A percentile compares a stretch with the other conserved stretches of the same genome.
These are phyloP conservation scores for Elsinoe fawcettii DNA, from an alignment of 2,329 filamentous ascomycete genomes.

Conservation along the genomic window DNA sequence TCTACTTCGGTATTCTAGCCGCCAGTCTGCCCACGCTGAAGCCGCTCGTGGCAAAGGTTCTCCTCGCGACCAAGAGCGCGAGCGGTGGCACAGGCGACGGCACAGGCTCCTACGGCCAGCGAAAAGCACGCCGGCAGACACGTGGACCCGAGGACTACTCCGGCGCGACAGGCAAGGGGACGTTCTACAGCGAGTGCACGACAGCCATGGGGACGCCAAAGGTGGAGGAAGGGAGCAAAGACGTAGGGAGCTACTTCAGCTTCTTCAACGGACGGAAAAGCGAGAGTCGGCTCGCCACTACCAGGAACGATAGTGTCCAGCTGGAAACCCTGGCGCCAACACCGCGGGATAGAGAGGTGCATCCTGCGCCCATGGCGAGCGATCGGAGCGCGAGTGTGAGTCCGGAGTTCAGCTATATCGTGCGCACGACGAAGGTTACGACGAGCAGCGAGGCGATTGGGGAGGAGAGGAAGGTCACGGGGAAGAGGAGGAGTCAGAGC, in stretches of 20 bases:
- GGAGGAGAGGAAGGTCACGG: not conserved
- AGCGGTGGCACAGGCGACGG: conserved; percentile 20
- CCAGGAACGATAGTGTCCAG: not conserved
- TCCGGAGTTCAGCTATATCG: conserved; percentile 15
- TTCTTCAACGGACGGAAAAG: conserved; percentile 1
- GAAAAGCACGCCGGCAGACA: not conserved
- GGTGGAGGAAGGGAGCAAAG: not conserved
- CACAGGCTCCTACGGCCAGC: not conserved
- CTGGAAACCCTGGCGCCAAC: not conserved
- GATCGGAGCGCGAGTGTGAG: not conserved
- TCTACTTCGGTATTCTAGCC: conserved; percentile 39
- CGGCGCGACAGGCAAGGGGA: not conserved
- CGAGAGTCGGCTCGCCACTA: not conserved
- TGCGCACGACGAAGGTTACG: not conserved
- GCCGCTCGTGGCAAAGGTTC: conserved; percentile 32
- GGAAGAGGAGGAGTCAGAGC: conserved; percentile 14
- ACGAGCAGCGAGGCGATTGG: not conserved
- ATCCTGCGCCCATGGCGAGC: not conserved
- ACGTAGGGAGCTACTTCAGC: conserved; percentile 5
- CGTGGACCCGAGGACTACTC: not conserved
- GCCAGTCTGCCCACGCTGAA: conserved; percentile 38
- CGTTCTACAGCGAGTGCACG: conserved; percentile 14
- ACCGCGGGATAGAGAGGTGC: not conserved
- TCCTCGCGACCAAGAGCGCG: conserved; percentile 28
- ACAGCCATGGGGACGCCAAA: conserved; percentile 8